Evolutionary conservation across 2,329 filamentous ascomycete species (phyloP).

Genomic region (Alternaria sp.): DNA sequence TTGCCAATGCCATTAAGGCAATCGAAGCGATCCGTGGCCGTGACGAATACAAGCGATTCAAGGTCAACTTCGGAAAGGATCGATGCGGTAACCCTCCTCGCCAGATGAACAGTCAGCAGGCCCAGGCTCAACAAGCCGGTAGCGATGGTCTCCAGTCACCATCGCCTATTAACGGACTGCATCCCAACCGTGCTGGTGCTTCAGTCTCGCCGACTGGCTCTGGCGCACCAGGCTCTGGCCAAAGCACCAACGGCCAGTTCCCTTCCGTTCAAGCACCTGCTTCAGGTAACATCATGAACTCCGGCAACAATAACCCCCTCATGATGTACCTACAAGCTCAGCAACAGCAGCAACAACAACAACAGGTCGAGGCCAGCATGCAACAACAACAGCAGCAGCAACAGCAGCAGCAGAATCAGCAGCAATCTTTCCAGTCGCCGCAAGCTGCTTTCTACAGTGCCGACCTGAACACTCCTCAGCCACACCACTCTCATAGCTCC

Average conservation of each 20-base stretch:
- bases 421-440: conserved; percentile 73
- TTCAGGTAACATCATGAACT: conserved; percentile 78
- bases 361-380: conserved; percentile 48
- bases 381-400: conserved; percentile 40
- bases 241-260: conserved; percentile 62
- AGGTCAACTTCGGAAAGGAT: conserved; percentile 99
- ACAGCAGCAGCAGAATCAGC: conserved; percentile 37
- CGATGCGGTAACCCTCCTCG: conserved; percentile 95
- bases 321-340: conserved; percentile 89
- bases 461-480: conserved; percentile 67
- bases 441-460: conserved; percentile 80
- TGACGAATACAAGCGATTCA: conserved; percentile 97
- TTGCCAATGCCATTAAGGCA: conserved; percentile 98
- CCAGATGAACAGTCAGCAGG: conserved; percentile 70
- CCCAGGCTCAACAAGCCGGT: conserved; percentile 70
- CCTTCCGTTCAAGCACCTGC: conserved; percentile 68
- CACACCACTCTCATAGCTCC: conserved; percentile 65
- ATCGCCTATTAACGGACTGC: conserved; percentile 64
- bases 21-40: conserved; percentile 94
- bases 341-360: conserved; percentile 52
- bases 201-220: conserved; percentile 67
- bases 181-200: conserved; percentile 60
- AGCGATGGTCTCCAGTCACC: conserved; percentile 64
- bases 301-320: conserved; percentile 80
- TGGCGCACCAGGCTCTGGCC: conserved; percentile 62